Conservation (phyloP, 2,329 filamentous ascomycete species). For the Thielaviopsis populi region DNA sequence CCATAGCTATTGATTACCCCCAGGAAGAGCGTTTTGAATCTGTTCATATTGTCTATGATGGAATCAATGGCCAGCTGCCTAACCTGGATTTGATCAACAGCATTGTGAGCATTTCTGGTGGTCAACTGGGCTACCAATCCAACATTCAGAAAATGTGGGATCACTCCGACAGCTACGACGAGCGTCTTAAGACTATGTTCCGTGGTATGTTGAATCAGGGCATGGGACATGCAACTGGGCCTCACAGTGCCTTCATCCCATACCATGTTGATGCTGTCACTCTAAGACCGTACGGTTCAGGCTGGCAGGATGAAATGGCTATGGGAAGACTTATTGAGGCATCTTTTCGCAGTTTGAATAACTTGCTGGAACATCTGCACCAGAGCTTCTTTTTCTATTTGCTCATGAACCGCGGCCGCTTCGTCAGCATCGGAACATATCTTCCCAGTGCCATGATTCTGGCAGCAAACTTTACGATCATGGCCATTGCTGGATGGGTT, state of each 20-base stretch:
- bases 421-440: constrained; percentile 96
- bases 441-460: constrained; percentile 95
- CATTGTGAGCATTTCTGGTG: constrained; percentile 68
- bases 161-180: constrained; percentile 61
- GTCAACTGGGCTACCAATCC: constrained; percentile 80
- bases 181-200: constrained; percentile 75
- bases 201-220: constrained; percentile 88
- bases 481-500: constrained; percentile 87
- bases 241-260: constrained; percentile 90
- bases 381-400: constrained; percentile 99
- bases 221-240: constrained; percentile 72
- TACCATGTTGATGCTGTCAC: constrained; percentile 97
- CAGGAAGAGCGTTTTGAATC: constrained; percentile 73
- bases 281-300: constrained; percentile 76
- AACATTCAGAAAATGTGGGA: constrained; percentile 81
- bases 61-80: constrained; percentile 85
- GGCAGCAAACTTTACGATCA: constrained; percentile 88
- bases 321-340: constrained; percentile 82
- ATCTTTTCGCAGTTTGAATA: constrained; percentile 85
- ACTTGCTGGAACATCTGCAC: constrained; percentile 87
- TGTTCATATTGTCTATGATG: constrained; percentile 85
- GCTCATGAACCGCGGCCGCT: constrained; percentile 77
- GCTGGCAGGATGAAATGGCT: constrained; percentile 96
- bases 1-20: constrained; percentile 84
- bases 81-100: constrained; percentile 96